Base-by-base conservation (phyloP, 495 filamentous ascomycete genomes). In the Penicillium robsamsonii region DNA sequence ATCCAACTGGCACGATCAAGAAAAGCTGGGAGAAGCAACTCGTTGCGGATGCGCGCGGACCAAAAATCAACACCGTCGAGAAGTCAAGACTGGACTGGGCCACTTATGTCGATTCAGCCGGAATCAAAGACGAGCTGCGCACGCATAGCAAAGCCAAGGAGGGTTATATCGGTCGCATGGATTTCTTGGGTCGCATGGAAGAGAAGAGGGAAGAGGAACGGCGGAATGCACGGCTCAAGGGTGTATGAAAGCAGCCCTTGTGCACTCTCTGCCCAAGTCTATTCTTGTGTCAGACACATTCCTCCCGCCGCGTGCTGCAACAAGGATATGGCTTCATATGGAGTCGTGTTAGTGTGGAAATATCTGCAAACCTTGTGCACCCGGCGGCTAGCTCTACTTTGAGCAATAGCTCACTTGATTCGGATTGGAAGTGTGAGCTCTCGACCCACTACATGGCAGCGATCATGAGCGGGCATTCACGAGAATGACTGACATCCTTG, bases 21-120 rank as follows among this genome's bases (percentile, higher is more conserved):
- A 76, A 80, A 68, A 76, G 74, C 68, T 74, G 75, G 77, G 68
- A 75, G 70, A 75, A 74, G 64, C 69, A 73, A 44, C 45, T 63
- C 9, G 33, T 56, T 27, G 30, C 64, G 31, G 68, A 74, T 59
- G 77, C 78, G 5, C 81, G 81, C 54, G 87, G 88, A 45, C 85
- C 87, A 67, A 97, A 97, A 66, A 81, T 97, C 66, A 97, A 96
- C 68, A 96, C 92, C 1, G 87, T 98, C 22, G 92, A 97, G 75
- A 98, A 98, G 77, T 92, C 88, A 35, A 80, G 89, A 48, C 80
- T 96, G 75, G 94, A 98, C 68, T 98, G 94, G 94, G 91, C 90
- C 4, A 87, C 87, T 42, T 96, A 90, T 64, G 95, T 97, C 46
- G 92, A 97, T 65, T 80, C 91, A 54, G 88, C 92, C 61, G 95